Evolutionary conservation across 1,139 yeast species (phyloP).

Genomic region (Geotrichum reessii): DNA sequence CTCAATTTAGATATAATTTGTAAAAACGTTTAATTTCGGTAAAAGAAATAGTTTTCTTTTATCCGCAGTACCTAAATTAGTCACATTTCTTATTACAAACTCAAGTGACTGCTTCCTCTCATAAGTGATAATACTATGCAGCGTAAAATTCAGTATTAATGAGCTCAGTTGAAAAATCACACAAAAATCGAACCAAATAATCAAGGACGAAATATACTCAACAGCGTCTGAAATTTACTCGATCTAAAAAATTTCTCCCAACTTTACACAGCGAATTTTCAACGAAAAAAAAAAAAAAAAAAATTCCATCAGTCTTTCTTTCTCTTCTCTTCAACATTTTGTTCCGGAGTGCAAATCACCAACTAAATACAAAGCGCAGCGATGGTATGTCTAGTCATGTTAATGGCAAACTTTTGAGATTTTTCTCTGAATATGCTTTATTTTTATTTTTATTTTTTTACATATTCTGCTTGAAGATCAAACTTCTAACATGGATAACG

Average conservation of each 20-base stretch:
- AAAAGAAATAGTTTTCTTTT: not conserved
- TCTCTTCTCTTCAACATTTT: conserved; percentile 1
- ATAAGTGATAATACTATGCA: not conserved
- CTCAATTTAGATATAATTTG: too few relatives aligned
- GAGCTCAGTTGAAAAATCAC: too few relatives aligned
- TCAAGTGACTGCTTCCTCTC: not conserved
- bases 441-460: not conserved
- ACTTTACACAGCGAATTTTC: not conserved
- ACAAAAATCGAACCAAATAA: not conserved
- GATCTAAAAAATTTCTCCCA: not conserved
- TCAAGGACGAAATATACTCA: not conserved
- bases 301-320: not conserved
- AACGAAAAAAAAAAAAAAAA: too few relatives aligned
- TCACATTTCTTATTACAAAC: not conserved
- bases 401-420: not conserved
- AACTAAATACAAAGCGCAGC: conserved; percentile 6
- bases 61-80: not conserved
- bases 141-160: not conserved
- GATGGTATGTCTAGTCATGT: conserved; percentile 4
- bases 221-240: not conserved
- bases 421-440: not conserved
- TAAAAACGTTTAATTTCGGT: too few relatives aligned
- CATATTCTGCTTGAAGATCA: not conserved
- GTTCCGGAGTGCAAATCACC: conserved; percentile 11
- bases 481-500: conserved; percentile 16